Conservation (phyloP, 371 early-diverging fungal species). For the Syncephalastrum contaminatum region DNA sequence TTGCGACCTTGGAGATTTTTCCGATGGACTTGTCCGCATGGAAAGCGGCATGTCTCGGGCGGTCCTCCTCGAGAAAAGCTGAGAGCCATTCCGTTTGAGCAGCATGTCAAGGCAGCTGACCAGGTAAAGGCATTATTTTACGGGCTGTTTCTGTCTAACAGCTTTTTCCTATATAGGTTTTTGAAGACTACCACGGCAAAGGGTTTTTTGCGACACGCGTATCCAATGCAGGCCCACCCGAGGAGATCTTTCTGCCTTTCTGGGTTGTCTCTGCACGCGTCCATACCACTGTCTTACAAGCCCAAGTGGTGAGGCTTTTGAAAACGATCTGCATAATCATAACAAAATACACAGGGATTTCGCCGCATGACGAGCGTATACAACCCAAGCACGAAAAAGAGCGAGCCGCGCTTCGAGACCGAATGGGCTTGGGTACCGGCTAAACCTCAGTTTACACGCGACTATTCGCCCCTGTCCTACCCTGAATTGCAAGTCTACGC, state of each 20-base stretch:
- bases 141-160: not conserved
- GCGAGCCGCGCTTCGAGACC: constrained; percentile 53
- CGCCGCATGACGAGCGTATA: constrained; percentile 37
- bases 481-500: constrained; percentile 58
- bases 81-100: constrained; percentile 53
- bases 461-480: constrained; percentile 45
- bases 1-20: too few relatives aligned
- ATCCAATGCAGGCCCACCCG: constrained; percentile 41
- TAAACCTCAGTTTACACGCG: constrained; percentile 36
- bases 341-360: constrained; percentile 25
- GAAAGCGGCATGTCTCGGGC: not conserved
- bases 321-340: not conserved
- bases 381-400: constrained; percentile 44
- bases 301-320: constrained; percentile 45
- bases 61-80: constrained; percentile 52
- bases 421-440: constrained; percentile 55
- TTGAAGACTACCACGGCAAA: constrained; percentile 57
- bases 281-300: constrained; percentile 49
- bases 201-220: constrained; percentile 58
- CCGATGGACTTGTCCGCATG: too few relatives aligned
- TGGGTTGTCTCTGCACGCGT: constrained; percentile 60
- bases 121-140: constrained; percentile 27
- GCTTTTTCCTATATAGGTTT: constrained; percentile 30
- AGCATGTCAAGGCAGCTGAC: constrained; percentile 57
- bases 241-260: constrained; percentile 57